These are phyloP conservation scores for Ophiostoma populinum DNA, from an alignment of 2,329 filamentous ascomycete species.

Conservation along the genomic window DNA sequence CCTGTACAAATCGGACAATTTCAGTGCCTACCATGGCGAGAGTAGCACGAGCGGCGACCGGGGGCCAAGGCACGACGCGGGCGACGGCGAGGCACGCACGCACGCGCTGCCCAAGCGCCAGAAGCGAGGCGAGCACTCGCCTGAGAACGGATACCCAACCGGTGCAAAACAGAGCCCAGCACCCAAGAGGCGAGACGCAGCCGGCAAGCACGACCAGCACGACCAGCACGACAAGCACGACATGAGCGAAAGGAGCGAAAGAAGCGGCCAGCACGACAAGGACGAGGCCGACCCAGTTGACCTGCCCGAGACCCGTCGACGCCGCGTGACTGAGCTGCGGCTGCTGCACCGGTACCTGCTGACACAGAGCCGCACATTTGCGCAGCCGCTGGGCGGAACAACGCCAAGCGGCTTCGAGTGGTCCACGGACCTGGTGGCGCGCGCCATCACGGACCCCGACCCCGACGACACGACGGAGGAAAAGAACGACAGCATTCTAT, in stretches of 20 bases:
- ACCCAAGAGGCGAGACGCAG: no score
- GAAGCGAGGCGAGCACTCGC: constrained; percentile 19
- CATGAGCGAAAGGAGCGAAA: neutral
- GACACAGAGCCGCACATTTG: constrained; percentile 16
- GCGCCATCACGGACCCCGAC: constrained; percentile 15
- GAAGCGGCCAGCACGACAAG: neutral
- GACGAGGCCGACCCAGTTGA: neutral
- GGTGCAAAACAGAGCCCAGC: no score
- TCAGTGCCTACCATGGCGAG: neutral
- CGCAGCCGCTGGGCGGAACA: constrained; percentile 1
- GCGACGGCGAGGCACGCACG: neutral
- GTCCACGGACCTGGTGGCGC: constrained; percentile 16
- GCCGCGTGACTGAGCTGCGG: constrained; percentile 21
- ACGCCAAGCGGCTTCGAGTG: constrained; percentile 13
- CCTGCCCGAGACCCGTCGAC: constrained; percentile 19
- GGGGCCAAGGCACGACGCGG: neutral
- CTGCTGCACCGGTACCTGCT: constrained; percentile 20
- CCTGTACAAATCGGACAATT: no score
- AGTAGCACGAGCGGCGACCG: neutral
- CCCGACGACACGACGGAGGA: neutral
- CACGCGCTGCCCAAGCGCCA: constrained; percentile 17
- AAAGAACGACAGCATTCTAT: constrained; percentile 18
- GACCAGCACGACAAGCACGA: no score
- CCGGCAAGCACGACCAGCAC: no score
- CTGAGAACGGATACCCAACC: no score